Percentiles rank a stretch among this genome's conserved stretches.
Evolutionary conservation across 129 eudicot species (phyloP).

Genomic region (Ambrosia trifida): DNA sequence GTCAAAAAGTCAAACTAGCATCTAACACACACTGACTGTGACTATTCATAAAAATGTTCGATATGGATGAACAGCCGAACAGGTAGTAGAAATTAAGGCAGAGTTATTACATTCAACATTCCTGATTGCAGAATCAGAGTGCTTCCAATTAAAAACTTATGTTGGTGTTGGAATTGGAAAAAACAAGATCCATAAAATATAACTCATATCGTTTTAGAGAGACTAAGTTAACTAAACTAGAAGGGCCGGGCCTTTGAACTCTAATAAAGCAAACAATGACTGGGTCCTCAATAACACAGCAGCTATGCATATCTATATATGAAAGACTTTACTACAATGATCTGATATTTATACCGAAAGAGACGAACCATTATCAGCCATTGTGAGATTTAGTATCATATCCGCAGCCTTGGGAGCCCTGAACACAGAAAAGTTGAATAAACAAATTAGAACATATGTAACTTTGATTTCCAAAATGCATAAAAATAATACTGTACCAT

Average conservation of each 20-base stretch:
- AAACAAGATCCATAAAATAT: background rate
- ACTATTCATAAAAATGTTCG: background rate
- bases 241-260: background rate
- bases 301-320: slow-evolving; percentile 3
- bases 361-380: slow-evolving; percentile 89
- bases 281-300: background rate
- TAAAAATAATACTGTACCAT: slow-evolving; percentile 48
- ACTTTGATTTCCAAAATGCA: slow-evolving; percentile 6
- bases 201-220: slow-evolving; percentile 6
- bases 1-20: background rate
- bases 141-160: background rate
- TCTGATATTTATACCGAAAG: slow-evolving; percentile 60
- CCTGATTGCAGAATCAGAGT: background rate
- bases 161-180: background rate
- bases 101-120: slow-evolving; percentile 3
- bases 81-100: background rate
- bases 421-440: slow-evolving; percentile 7
- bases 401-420: slow-evolving; percentile 99
- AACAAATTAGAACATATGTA: background rate
- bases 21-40: background rate
- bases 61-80: background rate
- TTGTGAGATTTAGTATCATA: slow-evolving; percentile 83
- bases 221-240: slow-evolving; percentile 15
- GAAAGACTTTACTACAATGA: background rate
- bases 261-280: background rate